phyloP scores from a whole-genome alignment of 2,329 filamentous ascomycete genomes.

The Cyclaneusma minus region DNA sequence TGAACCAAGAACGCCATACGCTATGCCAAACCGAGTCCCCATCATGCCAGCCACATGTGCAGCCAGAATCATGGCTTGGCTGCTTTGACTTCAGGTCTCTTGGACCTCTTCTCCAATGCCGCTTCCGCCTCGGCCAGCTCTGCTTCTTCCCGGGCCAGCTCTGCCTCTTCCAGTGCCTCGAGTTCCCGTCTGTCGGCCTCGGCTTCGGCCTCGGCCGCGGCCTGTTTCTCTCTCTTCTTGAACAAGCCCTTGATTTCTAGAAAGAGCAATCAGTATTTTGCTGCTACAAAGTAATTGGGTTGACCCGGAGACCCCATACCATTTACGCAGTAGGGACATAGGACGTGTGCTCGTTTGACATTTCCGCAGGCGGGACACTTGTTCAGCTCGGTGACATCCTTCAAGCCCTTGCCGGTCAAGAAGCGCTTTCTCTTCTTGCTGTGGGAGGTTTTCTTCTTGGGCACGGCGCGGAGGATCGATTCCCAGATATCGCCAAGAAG shows the following conservation, averaged over 20 bases:
- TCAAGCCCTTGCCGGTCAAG: slow-evolving; percentile 87
- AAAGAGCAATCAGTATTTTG: no score
- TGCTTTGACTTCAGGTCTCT: background rate
- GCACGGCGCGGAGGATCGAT: slow-evolving; percentile 77
- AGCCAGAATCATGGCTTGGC: background rate
- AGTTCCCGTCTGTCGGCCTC: no score
- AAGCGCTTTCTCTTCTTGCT: slow-evolving; percentile 87
- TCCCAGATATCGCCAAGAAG: slow-evolving; percentile 83
- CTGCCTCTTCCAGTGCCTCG: no score
- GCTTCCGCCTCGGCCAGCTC: no score
- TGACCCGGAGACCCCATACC: no score
- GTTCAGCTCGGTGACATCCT: slow-evolving; percentile 78
- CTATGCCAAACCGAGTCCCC: background rate
- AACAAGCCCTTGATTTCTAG: no score
- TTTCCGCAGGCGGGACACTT: slow-evolving; percentile 81
- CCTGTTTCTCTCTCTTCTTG: no score
- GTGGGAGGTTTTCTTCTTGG: slow-evolving; percentile 98
- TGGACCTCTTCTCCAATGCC: no score
- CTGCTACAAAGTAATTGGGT: no score
- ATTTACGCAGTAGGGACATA: slow-evolving; percentile 77
- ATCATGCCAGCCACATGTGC: background rate
- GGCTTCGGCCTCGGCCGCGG: no score
- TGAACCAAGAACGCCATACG: background rate
- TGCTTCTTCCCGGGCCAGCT: no score
- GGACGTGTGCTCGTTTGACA: slow-evolving; percentile 71